Evolutionary conservation across 2,329 filamentous ascomycete species (phyloP).

Genomic region (Colletotrichum caudatum): DNA sequence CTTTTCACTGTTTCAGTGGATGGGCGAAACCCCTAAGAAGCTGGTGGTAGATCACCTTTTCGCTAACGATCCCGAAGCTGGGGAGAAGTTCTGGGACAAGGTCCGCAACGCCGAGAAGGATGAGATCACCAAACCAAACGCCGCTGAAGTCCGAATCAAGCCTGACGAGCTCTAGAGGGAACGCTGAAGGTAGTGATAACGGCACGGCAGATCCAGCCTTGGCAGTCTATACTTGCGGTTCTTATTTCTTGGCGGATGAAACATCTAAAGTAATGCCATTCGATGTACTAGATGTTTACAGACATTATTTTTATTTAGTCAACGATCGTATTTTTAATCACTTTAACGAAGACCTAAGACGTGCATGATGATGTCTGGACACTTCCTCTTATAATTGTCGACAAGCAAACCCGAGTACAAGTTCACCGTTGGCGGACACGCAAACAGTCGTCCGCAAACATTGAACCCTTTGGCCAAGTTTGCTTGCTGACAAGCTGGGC

Average conservation of each 20-base stretch:
- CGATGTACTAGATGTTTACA: constrained; percentile 9
- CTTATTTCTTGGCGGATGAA: constrained; percentile 26
- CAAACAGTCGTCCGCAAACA: not conserved
- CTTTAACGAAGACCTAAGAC: not conserved
- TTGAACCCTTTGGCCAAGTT: not conserved
- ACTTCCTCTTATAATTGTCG: not conserved
- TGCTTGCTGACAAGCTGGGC: constrained; percentile 7
- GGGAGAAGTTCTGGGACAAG: constrained; percentile 71
- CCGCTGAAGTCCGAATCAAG: not conserved
- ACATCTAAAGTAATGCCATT: constrained; percentile 12
- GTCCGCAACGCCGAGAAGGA: constrained; percentile 73
- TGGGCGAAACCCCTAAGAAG: constrained; percentile 76
- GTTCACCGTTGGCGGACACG: not conserved
- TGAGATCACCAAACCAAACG: constrained; percentile 55
- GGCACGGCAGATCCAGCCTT: constrained; percentile 14
- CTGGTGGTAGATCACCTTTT: constrained; percentile 77
- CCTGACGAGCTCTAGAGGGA: constrained; percentile 33
- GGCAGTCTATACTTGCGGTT: not conserved
- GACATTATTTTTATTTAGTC: constrained; percentile 6
- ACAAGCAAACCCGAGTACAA: not conserved
- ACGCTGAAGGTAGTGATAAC: constrained; percentile 4
- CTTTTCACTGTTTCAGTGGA: constrained; percentile 81
- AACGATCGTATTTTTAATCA: constrained; percentile 15
- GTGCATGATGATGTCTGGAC: not conserved
- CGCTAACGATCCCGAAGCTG: constrained; percentile 69